Evolutionary conservation across 2,329 filamentous ascomycete genomes (phyloP).

Genomic region (Penicillium digitatum): DNA sequence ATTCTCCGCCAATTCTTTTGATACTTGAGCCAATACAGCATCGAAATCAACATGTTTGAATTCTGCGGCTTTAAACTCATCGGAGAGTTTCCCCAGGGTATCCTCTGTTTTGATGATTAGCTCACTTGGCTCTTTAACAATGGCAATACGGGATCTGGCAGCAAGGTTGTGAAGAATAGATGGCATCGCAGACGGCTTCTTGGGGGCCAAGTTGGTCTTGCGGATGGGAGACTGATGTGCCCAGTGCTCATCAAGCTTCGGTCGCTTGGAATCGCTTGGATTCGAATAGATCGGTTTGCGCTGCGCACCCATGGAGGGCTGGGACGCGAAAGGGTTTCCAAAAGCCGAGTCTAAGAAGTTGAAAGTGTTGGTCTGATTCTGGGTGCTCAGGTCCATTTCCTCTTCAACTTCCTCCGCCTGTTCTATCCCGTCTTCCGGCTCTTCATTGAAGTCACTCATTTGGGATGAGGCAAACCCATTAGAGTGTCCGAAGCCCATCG

Average conservation of each 20-base stretch:
- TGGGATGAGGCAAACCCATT: constrained; percentile 27
- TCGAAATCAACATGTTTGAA: constrained; percentile 32
- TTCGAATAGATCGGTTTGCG: constrained; percentile 43
- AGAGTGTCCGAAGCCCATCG: constrained; percentile 24
- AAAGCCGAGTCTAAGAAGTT: constrained; percentile 35
- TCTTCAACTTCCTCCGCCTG: constrained; percentile 40
- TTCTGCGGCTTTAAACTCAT: constrained; percentile 35
- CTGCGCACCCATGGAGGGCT: constrained; percentile 15
- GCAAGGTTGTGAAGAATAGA: constrained; percentile 68
- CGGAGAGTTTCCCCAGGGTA: constrained; percentile 62
- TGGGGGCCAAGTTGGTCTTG: constrained; percentile 34
- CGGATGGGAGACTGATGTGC: constrained; percentile 31
- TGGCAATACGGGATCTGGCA: constrained; percentile 53
- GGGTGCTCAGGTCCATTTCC: constrained; percentile 27
- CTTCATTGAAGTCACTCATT: constrained; percentile 25
- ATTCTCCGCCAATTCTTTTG: constrained; percentile 33
- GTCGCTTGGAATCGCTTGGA: constrained; percentile 40
- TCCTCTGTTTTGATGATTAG: constrained; percentile 73
- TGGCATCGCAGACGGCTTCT: constrained; percentile 61
- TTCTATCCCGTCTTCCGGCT: constrained; percentile 23
- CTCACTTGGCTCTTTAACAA: constrained; percentile 64
- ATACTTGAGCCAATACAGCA: constrained; percentile 32
- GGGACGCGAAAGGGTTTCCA: constrained; percentile 18
- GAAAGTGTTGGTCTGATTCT: constrained; percentile 18
- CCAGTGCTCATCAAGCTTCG: constrained; percentile 42